These are phyloP conservation scores for Hibiscus trionum DNA, from an alignment of 345 rosid genomes.

Conservation along the genomic window DNA sequence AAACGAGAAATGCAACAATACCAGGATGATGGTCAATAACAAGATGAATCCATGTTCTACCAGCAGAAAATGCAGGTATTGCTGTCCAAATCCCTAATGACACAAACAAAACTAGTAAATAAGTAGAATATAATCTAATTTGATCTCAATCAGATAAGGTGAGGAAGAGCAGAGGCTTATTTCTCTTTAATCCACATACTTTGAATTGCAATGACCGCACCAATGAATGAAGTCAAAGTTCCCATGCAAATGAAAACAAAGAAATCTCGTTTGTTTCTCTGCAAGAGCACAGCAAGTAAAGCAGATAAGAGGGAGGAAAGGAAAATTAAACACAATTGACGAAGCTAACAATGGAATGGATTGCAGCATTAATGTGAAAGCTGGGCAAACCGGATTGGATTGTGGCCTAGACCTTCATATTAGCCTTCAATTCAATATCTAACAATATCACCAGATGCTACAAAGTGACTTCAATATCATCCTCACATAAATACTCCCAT, in stretches of 20 bases:
- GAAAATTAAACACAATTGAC: background rate
- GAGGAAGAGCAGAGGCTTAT: background rate
- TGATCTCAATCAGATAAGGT: background rate
- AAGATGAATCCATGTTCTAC: slow-evolving; percentile 54
- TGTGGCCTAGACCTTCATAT: background rate
- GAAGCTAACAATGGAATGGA: slow-evolving; percentile 1
- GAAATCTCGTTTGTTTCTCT: slow-evolving; percentile 92
- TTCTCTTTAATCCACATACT: slow-evolving; percentile 37
- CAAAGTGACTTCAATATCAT: slow-evolving; percentile 1
- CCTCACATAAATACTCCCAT: background rate
- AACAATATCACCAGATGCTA: background rate
- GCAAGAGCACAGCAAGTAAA: slow-evolving; percentile 12
- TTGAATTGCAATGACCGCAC: slow-evolving; percentile 55
- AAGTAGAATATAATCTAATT: background rate
- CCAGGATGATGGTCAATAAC: slow-evolving; percentile 61
- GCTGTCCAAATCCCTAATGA: slow-evolving; percentile 64
- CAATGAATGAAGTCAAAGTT: slow-evolving; percentile 41
- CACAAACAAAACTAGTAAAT: slow-evolving; percentile 4
- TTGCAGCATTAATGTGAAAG: background rate
- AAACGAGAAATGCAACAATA: slow-evolving; percentile 43
- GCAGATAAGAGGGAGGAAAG: background rate
- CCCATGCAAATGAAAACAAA: slow-evolving; percentile 68
- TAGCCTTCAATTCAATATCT: background rate
- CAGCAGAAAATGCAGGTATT: slow-evolving; percentile 26
- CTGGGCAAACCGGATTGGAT: background rate